phyloP scores from a whole-genome alignment of 306 rosid genomes.

The Sicyos baderoa region DNA sequence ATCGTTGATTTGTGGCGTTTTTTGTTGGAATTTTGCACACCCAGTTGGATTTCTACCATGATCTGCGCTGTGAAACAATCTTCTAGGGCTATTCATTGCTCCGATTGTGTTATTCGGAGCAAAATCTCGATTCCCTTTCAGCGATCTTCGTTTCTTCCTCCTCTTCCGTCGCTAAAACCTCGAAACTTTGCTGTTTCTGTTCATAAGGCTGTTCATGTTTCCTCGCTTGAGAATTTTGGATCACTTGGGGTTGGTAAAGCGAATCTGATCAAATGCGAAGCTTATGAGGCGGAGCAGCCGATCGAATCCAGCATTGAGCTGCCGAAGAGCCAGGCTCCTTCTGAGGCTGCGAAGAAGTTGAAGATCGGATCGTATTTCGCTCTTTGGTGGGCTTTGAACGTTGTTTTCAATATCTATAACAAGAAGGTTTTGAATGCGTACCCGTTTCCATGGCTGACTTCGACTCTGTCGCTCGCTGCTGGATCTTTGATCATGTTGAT shows the following conservation, averaged over 20 bases:
- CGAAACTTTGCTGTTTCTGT: constrained; percentile 20
- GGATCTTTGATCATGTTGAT: constrained; percentile 92
- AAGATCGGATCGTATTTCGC: constrained; percentile 89
- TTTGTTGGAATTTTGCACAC: constrained; percentile 14
- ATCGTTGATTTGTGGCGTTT: constrained; percentile 11
- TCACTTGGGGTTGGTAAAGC: constrained; percentile 20
- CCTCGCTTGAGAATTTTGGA: constrained; percentile 31
- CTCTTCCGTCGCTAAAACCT: constrained; percentile 17
- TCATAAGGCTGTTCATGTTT: constrained; percentile 49
- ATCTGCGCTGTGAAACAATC: constrained; percentile 40
- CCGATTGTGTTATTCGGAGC: constrained; percentile 26
- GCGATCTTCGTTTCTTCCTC: constrained; percentile 30
- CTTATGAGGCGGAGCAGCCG: constrained; percentile 53
- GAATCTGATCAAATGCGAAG: constrained; percentile 44
- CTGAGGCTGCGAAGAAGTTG: constrained; percentile 73
- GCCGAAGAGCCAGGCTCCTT: constrained; percentile 19
- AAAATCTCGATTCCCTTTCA: constrained; percentile 19
- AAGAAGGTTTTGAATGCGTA: constrained; percentile 96
- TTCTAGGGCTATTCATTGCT: constrained; percentile 19
- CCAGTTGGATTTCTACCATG: constrained; percentile 32
- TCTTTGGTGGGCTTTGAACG: constrained; percentile 94
- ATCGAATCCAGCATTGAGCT: constrained; percentile 31
- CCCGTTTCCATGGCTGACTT: constrained; percentile 95
- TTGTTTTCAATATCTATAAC: constrained; percentile 89
- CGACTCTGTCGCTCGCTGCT: constrained; percentile 88